Evolutionary conservation across 2,329 filamentous ascomycete genomes (phyloP), one percentile per base, ranked within the genome.

Genomic region (Blumeria hordei): DNA sequence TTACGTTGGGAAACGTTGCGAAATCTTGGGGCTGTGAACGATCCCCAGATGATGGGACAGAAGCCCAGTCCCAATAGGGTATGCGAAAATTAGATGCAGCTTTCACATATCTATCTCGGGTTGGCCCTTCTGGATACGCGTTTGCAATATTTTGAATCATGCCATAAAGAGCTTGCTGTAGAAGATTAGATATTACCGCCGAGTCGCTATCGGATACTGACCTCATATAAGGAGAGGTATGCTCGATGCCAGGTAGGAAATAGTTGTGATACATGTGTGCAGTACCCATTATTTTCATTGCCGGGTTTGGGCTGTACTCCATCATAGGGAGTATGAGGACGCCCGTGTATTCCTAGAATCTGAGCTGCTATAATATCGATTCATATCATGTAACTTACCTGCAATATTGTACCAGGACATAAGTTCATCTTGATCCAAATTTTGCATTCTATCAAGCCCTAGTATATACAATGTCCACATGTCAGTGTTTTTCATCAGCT

Each of bases 181-280:
- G n/a, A 33, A 12, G n/a, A 37, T 6, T 36, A 11, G 21, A 45
- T 18, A 6, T 18, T 37, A 14, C 14, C 28, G 1, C 6, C n/a
- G 8, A 9, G 3, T 12, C 16, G 28, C 35, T 9, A 28, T 35
- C 2, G 12, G 33, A 8, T 8, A 54, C 65, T 10, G 64, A 76
- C 74, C 74, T 80, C 76, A 55, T 69, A 78, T 12, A 78, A 67
- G 6, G 71, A 66, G 47, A 77, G 60, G 57, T 74, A 79, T 4
- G 74, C 71, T 18, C 76, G 71, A 63, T 80, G 76, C 76, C 74
- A 79, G 8, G 61, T 59, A 18, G 60, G 60, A 45, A 64, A 63
- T n/a, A 64, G 55, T 32, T 62, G 59, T 8, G 62, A 63, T 21
- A 60, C 58, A 58, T 64, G 63, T 6, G 57, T 57, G 43, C 62